Conservation (phyloP, 257 asterid genomes). For the Penstemon eatonii region DNA sequence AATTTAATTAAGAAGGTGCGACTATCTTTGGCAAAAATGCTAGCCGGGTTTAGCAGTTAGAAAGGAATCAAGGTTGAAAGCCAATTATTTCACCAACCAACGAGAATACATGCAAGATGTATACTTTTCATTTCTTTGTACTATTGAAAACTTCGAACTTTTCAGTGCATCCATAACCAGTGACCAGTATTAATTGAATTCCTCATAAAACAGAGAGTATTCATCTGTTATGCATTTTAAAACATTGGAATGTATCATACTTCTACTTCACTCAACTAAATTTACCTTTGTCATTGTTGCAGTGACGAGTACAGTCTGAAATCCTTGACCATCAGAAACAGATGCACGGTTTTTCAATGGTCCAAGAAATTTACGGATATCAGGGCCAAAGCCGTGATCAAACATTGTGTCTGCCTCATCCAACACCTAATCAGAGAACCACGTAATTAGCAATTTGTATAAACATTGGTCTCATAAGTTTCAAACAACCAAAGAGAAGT, state of each 20-base stretch:
- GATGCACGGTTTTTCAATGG: constrained; percentile 86
- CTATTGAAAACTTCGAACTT: background rate
- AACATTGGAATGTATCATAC: background rate
- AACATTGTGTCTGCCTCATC: constrained; percentile 99
- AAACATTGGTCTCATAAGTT: background rate
- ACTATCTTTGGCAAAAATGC: constrained; percentile 9
- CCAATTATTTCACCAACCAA: constrained; percentile 2
- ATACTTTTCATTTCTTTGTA: constrained; percentile 1
- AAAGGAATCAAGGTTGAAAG: background rate
- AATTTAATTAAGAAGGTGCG: background rate
- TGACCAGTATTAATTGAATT: background rate
- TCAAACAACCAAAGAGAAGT: background rate
- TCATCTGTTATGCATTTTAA: constrained; percentile 2
- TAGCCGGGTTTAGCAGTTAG: background rate
- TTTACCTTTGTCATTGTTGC: constrained; percentile 97
- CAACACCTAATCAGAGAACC: constrained; percentile 64
- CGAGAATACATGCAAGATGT: constrained; percentile 1
- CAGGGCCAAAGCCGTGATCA: constrained; percentile 99
- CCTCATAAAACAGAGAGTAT: background rate
- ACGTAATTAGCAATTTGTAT: constrained; percentile 25
- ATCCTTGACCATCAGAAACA: constrained; percentile 62
- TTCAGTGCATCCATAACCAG: background rate
- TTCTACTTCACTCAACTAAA: background rate
- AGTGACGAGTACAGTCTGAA: constrained; percentile 90
- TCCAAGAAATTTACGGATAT: constrained; percentile 80